Evolutionary conservation across 2,329 filamentous ascomycete genomes (phyloP).

Genomic region (Cryphonectria japonica): DNA sequence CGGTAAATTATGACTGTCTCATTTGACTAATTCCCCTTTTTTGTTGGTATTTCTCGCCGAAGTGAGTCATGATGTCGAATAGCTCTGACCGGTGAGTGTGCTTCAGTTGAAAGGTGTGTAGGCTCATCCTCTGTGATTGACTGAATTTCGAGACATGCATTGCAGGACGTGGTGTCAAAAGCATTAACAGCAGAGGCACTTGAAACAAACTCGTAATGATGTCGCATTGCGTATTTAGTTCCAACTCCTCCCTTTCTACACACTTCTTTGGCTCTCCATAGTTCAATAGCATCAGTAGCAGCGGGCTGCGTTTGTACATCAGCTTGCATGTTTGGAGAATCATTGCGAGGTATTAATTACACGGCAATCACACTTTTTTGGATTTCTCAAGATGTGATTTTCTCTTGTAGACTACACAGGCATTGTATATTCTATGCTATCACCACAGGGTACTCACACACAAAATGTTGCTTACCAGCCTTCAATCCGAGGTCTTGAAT

Average conservation of each 20-base stretch:
- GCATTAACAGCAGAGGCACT: too few species aligned
- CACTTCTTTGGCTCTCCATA: too few species aligned
- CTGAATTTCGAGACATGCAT: too few species aligned
- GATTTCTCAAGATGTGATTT: neutral
- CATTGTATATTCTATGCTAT: neutral
- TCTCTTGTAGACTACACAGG: neutral
- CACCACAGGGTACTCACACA: neutral
- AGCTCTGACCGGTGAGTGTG: too few species aligned
- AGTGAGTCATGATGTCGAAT: too few species aligned
- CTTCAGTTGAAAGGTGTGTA: neutral
- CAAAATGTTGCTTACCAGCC: neutral
- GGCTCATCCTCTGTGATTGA: neutral
- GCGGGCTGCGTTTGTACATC: neutral
- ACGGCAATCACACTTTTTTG: too few species aligned
- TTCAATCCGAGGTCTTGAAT: neutral
- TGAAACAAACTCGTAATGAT: too few species aligned
- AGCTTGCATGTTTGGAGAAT: neutral
- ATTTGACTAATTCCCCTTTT: neutral
- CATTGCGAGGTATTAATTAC: too few species aligned
- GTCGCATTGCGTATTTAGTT: too few species aligned
- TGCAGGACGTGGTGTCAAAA: too few species aligned
- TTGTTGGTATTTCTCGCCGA: too few species aligned
- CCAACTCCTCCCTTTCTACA: too few species aligned
- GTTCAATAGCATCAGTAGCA: neutral
- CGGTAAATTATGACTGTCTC: neutral